Evolutionary conservation across 2,329 filamentous ascomycete genomes (phyloP).

Genomic region (Talaromyces atroroseus): DNA sequence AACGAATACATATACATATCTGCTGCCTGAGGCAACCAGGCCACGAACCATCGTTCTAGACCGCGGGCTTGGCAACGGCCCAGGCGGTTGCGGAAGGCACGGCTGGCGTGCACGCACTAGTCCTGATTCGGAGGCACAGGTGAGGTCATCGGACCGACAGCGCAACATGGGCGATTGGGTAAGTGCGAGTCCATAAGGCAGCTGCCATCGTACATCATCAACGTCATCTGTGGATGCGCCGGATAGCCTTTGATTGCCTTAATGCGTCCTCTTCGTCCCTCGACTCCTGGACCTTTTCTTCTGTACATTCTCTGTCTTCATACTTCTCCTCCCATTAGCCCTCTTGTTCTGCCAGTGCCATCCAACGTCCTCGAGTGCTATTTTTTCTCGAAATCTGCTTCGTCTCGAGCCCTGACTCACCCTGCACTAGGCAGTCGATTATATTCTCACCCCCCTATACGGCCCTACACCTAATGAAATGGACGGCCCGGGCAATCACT

Average conservation of each 20-base stretch:
- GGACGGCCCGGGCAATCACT: conserved; percentile 58
- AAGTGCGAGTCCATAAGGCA: conserved; percentile 38
- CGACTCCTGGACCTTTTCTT: background rate
- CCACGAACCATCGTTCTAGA: conserved; percentile 5
- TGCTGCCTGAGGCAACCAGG: conserved; percentile 5
- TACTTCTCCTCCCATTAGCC: background rate
- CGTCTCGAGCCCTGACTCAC: background rate
- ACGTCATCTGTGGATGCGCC: conserved; percentile 7
- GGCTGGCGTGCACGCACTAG: background rate
- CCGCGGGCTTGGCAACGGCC: conserved; percentile 3
- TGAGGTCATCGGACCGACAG: conserved; percentile 8
- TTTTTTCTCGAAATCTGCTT: background rate
- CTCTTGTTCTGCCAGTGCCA: background rate
- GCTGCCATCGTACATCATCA: conserved; percentile 26
- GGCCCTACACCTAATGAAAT: conserved; percentile 63
- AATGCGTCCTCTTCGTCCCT: conserved; percentile 13
- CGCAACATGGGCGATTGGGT: conserved; percentile 28
- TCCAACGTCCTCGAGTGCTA: background rate
- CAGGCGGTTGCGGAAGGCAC: conserved; percentile 9
- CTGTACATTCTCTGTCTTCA: background rate
- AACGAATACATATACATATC: background rate
- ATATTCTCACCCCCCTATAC: conserved; percentile 64
- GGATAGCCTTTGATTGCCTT: background rate
- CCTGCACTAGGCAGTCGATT: conserved; percentile 54
- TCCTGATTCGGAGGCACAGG: background rate